Evolutionary conservation across 352 stramenopile genomes (phyloP).

Genomic region (Stephanocyclus meneghinianus): DNA sequence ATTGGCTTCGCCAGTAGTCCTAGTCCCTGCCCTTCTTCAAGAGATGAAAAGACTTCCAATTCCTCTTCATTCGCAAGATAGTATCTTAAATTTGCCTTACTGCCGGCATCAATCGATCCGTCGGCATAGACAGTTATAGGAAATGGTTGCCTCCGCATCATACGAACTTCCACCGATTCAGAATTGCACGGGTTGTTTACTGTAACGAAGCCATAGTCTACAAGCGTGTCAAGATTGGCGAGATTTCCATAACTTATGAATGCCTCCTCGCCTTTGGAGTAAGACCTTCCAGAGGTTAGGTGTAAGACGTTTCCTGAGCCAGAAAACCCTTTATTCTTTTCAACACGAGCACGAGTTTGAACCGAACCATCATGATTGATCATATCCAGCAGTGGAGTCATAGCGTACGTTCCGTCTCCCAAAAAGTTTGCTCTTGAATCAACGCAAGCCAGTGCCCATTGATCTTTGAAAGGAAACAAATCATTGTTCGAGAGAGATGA

Average conservation of each 20-base stretch:
- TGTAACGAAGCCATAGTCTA: conserved; percentile 74
- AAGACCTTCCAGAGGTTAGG: conserved; percentile 26
- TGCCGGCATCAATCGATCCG: conserved; percentile 57
- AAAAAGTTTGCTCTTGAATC: conserved; percentile 75
- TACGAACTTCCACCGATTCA: conserved; percentile 62
- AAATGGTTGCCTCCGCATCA: conserved; percentile 57
- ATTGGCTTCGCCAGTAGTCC: conserved; percentile 53
- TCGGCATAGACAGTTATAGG: conserved; percentile 54
- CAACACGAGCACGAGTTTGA: conserved; percentile 52
- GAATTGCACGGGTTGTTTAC: conserved; percentile 66
- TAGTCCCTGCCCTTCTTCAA: conserved; percentile 39
- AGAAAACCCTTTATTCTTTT: conserved; percentile 50
- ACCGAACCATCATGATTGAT: conserved; percentile 70
- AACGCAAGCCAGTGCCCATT: conserved; percentile 74
- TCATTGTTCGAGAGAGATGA: too few species aligned
- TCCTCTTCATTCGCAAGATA: conserved; percentile 57
- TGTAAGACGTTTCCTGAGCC: conserved; percentile 32
- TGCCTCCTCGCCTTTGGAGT: conserved; percentile 56
- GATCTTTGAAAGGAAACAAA: conserved; percentile 36
- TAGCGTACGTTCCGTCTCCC: conserved; percentile 48
- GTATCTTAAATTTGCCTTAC: conserved; percentile 54
- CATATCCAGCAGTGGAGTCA: conserved; percentile 70
- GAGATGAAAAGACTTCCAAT: conserved; percentile 44
- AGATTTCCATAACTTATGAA: conserved; percentile 76
- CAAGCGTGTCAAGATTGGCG: conserved; percentile 72